Base-by-base conservation (phyloP, 306 rosid species). In the Erythrophleum fordii region DNA sequence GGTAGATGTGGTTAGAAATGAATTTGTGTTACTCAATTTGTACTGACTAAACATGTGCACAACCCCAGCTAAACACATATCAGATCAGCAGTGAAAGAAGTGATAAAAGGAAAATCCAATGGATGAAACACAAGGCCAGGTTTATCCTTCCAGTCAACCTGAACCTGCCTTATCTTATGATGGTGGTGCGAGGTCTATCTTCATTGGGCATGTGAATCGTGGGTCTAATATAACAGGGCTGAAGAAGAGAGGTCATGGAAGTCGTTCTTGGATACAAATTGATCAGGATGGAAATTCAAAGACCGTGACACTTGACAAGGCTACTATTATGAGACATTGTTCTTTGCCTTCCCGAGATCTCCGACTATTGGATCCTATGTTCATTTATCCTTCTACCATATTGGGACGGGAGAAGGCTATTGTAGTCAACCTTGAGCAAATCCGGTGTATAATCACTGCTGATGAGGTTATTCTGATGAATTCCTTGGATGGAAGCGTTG, bases 251-350 rank as follows among this genome's bases (percentile, higher is more conserved):
- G 92, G 92, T 75, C 99, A 93, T 29, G 99, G 97, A 73, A 88
- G 80, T 78, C 97, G 99, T n/a, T 95, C 99, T 77, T 95, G 99
- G 99, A 93, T 91, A 86, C 88, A 89, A 74, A 91, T 93, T 75
- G 88, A 83, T 84, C 77, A 85, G 59, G 86, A 83, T 86, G 99
- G 98, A 25, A 80, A 88, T 76, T 84, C 87, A 13, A 73, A 87
- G 80, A 84, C 88, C 49, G 62, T 93, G 88, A 91, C 85, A 45
- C 98, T 95, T 81, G 99, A 95, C 85, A 95, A 95, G 88, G 93
- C 93, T 82, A 85, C 97, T 49, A 89, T 95, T 68, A 95, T 95
- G 99, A 91, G 94, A 77, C 82, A 70, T 77, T 95, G 99, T 78
- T 93, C 96, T 71, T 85, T 95, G 88, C 99, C 99, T 62, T 82